Conservation (phyloP, 768 basidiomycete species). For the Tulasnella sp. region DNA sequence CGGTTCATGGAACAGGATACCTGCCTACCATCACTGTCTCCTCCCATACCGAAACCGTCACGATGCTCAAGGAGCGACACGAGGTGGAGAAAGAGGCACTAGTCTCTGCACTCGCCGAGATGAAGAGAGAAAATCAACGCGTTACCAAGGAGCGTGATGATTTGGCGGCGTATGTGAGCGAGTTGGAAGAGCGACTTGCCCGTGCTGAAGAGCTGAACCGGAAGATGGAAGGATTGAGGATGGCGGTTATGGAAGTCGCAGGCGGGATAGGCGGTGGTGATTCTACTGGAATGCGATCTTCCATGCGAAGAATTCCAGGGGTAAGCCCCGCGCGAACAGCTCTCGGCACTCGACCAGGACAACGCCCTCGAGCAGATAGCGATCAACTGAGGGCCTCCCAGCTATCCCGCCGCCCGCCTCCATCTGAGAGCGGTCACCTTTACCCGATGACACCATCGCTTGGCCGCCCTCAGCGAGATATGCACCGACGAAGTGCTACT, state of each 20-base stretch:
- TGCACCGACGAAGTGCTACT: conserved; percentile 9
- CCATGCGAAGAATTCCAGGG: neutral
- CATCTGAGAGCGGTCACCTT: neutral
- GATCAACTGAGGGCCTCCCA: neutral
- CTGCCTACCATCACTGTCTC: conserved; percentile 4
- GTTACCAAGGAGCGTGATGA: conserved; percentile 4
- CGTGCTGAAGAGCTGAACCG: conserved; percentile 10
- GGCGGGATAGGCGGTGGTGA: neutral
- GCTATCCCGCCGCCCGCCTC: neutral
- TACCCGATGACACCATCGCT: neutral
- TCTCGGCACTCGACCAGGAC: neutral
- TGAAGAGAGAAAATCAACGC: conserved; percentile 14
- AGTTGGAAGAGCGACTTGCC: conserved; percentile 18
- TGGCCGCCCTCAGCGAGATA: neutral
- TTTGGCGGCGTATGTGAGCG: conserved; percentile 12
- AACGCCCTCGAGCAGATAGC: neutral
- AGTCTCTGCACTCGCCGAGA: conserved; percentile 14
- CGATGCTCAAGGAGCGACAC: conserved; percentile 19
- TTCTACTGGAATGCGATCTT: neutral
- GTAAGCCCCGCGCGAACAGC: neutral
- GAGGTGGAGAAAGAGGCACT: conserved; percentile 22
- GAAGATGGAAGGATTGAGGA: conserved; percentile 15
- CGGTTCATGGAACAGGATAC: neutral
- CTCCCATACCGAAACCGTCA: conserved; percentile 9
- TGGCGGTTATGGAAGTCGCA: conserved; percentile 9